Evolutionary conservation across 352 stramenopile species (phyloP).

Genomic region (Hyaloperonospora brassicae): DNA sequence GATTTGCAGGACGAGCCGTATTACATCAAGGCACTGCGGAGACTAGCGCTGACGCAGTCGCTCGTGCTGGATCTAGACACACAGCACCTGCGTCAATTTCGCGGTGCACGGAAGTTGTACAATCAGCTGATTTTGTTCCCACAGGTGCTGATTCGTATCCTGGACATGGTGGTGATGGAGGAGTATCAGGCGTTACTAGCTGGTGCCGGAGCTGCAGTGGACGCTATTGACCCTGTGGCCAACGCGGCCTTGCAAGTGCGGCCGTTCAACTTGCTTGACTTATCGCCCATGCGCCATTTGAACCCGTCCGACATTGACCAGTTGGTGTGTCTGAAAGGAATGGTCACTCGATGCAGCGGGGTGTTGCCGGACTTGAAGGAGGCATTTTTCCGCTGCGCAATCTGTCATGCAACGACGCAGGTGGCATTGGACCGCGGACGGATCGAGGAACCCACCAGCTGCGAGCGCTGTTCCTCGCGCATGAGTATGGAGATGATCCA

Average conservation of each 20-base stretch:
- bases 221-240: conserved; percentile 41
- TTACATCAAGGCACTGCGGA: conserved; percentile 72
- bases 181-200: conserved; percentile 69
- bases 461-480: conserved; percentile 81
- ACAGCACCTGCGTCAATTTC: conserved; percentile 83
- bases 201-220: conserved; percentile 14
- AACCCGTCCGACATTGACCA: conserved; percentile 97
- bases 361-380: conserved; percentile 98
- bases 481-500: conserved; percentile 94
- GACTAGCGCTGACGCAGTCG: conserved; percentile 76
- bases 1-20: conserved; percentile 39
- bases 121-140: conserved; percentile 95
- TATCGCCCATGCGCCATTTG: conserved; percentile 93
- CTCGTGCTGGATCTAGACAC: conserved; percentile 89
- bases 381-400: conserved; percentile 93
- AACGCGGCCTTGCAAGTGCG: conserved; percentile 89
- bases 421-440: conserved; percentile 92
- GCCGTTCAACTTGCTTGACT: conserved; percentile 92
- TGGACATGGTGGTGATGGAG: conserved; percentile 94
- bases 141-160: conserved; percentile 91
- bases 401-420: conserved; percentile 87
- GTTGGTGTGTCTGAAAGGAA: conserved; percentile 94
- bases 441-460: conserved; percentile 93
- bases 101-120: conserved; percentile 86
- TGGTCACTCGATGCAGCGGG: conserved; percentile 94